Evolutionary conservation across 441 rosid species (phyloP).

Genomic region (Croton laevigatus): DNA sequence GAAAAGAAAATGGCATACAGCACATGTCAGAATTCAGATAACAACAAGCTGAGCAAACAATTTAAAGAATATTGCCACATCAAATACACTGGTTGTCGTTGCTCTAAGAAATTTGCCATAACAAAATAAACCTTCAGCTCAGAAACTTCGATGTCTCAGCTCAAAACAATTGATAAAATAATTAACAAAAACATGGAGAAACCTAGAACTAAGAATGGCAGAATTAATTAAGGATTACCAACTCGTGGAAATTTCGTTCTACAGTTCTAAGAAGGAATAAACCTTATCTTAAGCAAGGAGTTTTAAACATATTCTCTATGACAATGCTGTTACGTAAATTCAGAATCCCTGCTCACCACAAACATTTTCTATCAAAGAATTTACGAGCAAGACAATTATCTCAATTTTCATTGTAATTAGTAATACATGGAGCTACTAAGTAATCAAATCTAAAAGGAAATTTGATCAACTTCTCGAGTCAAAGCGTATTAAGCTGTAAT

Average conservation of each 20-base stretch:
- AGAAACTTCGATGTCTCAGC: constrained; percentile 7
- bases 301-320: neutral
- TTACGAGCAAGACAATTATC: neutral
- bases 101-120: neutral
- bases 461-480: neutral
- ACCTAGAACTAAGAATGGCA: neutral
- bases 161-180: neutral
- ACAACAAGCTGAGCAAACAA: neutral
- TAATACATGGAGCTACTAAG: neutral
- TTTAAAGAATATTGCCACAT: neutral
- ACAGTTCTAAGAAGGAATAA: neutral
- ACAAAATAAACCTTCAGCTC: neutral
- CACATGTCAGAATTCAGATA: constrained; percentile 12
- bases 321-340: neutral
- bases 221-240: neutral
- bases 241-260: neutral
- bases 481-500: constrained; percentile 7
- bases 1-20: constrained; percentile 6
- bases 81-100: neutral
- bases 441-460: neutral
- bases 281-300: neutral
- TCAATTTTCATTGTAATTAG: constrained; percentile 2
- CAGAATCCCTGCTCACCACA: neutral
- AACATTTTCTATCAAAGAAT: neutral
- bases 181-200: neutral